These are phyloP conservation scores for Cryomyces minteri DNA, from an alignment of 495 filamentous ascomycete genomes.

Conservation along the genomic window DNA sequence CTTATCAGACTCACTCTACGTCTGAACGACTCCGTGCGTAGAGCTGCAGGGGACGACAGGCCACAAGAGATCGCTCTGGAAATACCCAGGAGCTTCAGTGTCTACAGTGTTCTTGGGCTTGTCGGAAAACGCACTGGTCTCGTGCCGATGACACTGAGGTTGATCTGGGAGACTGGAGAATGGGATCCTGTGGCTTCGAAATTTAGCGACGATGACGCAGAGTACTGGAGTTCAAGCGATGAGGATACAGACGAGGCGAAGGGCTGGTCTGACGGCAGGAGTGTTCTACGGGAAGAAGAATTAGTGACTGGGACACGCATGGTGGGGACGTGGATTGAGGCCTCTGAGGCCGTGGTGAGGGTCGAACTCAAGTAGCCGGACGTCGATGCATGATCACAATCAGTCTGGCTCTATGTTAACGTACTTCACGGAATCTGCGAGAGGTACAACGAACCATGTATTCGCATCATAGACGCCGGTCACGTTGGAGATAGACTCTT, in stretches of 20 bases:
- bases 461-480: too few species aligned
- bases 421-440: too few species aligned
- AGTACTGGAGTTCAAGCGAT: constrained; percentile 38
- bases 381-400: too few species aligned
- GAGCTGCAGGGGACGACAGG: constrained; percentile 13
- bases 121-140: constrained; percentile 52
- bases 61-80: constrained; percentile 11
- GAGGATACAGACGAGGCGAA: constrained; percentile 31
- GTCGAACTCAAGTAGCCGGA: constrained; percentile 30
- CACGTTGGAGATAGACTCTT: too few species aligned
- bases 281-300: constrained; percentile 60
- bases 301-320: constrained; percentile 63
- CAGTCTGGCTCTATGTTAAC: too few species aligned
- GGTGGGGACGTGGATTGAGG: constrained; percentile 69
- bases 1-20: constrained; percentile 48
- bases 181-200: constrained; percentile 49
- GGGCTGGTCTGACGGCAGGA: constrained; percentile 26
- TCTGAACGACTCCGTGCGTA: constrained; percentile 11
- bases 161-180: constrained; percentile 73
- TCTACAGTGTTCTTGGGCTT: constrained; percentile 66
- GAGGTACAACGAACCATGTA: too few species aligned
- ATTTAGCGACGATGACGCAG: constrained; percentile 24
- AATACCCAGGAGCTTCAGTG: constrained; percentile 57
- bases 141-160: constrained; percentile 37
- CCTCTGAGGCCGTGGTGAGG: constrained; percentile 44